A percentile compares a stretch with the other conserved stretches of the same genome.
Evolutionary conservation across 2,329 filamentous ascomycete species (phyloP).

Genomic region (Monascus ruber): DNA sequence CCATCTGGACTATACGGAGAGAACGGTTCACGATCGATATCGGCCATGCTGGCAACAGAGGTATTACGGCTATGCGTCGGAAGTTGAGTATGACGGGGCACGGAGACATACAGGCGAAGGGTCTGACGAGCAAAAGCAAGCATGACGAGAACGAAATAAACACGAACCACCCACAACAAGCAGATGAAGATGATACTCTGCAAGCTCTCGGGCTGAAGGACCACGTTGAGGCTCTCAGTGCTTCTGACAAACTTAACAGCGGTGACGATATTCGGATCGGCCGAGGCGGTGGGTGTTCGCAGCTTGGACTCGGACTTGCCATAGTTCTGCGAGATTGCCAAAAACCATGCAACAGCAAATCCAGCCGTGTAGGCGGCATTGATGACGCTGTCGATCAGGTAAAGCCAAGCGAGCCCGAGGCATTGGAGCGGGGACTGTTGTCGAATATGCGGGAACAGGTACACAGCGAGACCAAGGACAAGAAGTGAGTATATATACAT

Average conservation of each 20-base stretch:
- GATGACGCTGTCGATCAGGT: constrained; percentile 68
- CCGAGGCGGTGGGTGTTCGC: constrained; percentile 20
- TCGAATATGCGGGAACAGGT: constrained; percentile 69
- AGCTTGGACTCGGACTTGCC: constrained; percentile 26
- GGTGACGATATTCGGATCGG: constrained; percentile 40
- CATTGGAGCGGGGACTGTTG: constrained; percentile 67
- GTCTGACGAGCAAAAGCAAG: constrained; percentile 72
- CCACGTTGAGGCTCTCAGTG: constrained; percentile 44
- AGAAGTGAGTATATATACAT: constrained; percentile 83
- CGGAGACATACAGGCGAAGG: constrained; percentile 49
- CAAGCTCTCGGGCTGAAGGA: constrained; percentile 55
- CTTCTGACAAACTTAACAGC: constrained; percentile 19
- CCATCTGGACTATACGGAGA: constrained; percentile 58
- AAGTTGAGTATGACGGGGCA: constrained; percentile 27
- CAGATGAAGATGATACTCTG: constrained; percentile 70
- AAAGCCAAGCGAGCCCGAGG: constrained; percentile 72
- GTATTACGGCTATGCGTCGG: constrained; percentile 32
- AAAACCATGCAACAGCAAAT: constrained; percentile 79
- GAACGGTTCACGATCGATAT: constrained; percentile 55
- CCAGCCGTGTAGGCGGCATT: constrained; percentile 72
- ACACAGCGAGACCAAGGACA: constrained; percentile 55
- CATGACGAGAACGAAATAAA: constrained; percentile 77
- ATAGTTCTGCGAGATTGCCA: constrained; percentile 53
- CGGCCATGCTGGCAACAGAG: constrained; percentile 35
- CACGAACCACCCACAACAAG: constrained; percentile 59